Evolutionary conservation across 805 yeast genomes (phyloP), one percentile per base, ranked within the genome.

Genomic region (Ogataea nonfermentans): DNA sequence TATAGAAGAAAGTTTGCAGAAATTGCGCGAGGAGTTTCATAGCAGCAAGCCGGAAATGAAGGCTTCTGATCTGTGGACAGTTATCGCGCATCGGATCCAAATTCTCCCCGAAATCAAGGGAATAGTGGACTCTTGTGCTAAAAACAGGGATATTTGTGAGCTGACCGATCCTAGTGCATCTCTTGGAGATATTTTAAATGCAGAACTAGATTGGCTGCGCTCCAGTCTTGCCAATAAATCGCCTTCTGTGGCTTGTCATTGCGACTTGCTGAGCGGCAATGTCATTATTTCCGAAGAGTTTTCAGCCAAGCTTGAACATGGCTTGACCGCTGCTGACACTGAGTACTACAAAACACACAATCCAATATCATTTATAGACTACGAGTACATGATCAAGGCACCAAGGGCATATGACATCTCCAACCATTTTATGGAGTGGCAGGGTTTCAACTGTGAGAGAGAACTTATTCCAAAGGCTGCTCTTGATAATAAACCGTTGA

Each of bases 351-450:
- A 28, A 11, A 32, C 26, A 7, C 42, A 46, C 24, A 64, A 64
- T 35, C 78, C 78, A 0, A 67, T 80, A 10, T 68, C 76, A 10
- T 80, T 81, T 49, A 81, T 81, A 32, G 89, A 81, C 55, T 81
- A 81, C 53, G 89, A 81, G 62, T 81, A 81, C 51, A 76, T 82
- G 76, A 67, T 78, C 46, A 81, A 81, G 9, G 84, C 83, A 3
- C 86, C 88, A 4, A 60, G 89, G 32, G 88, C 84, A 0, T 81
- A 81, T 54, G 89, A 81, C 53, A 78, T 82, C 15, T 82, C 88
- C 10, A 81, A 81, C 49, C 89, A 81, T 59, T 76, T 81, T 47
- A 79, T 80, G 56, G 89, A 81, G 56, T 81, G 90, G 88, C 93
- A 84, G 57, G 93, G 93, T 2, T 83, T 82, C 51, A 78, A 80